These are phyloP conservation scores for Ophiostoma australiae DNA, from an alignment of 2,329 filamentous ascomycete genomes.

Conservation along the genomic window DNA sequence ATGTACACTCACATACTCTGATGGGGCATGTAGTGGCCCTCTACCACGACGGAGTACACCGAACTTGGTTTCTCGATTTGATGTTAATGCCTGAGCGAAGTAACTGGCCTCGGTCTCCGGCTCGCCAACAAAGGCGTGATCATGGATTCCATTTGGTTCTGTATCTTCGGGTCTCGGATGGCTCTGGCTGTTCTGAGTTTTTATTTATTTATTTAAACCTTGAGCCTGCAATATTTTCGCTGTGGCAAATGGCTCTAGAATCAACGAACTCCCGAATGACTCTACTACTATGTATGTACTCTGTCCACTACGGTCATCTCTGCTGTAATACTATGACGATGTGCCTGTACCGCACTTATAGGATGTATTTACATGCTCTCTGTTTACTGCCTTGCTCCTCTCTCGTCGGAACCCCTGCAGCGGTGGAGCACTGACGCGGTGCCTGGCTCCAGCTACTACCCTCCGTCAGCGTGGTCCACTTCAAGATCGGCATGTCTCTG, in stretches of 20 bases:
- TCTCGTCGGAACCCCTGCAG: conserved; percentile 8
- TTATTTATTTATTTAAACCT: no score
- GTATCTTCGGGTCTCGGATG: neutral
- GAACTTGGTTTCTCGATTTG: neutral
- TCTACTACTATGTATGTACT: no score
- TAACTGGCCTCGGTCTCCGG: neutral
- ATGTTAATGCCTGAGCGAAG: neutral
- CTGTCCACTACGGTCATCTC: no score
- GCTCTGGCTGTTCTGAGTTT: neutral
- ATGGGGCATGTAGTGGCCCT: neutral
- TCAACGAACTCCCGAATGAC: no score
- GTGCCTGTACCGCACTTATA: no score
- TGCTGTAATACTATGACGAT: no score
- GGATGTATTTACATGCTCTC: no score
- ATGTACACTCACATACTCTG: neutral
- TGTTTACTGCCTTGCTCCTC: neutral
- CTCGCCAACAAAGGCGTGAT: neutral
- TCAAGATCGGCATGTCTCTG: conserved; percentile 2
- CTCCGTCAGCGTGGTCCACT: neutral
- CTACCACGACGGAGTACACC: neutral
- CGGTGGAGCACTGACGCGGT: neutral
- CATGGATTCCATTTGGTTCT: neutral
- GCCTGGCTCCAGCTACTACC: neutral
- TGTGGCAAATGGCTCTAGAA: no score
- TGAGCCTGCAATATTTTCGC: neutral